A percentile compares a stretch with the other conserved stretches of the same genome.
phyloP scores from a whole-genome alignment of 768 basidiomycete genomes.

The Daedaleopsis nitida region DNA sequence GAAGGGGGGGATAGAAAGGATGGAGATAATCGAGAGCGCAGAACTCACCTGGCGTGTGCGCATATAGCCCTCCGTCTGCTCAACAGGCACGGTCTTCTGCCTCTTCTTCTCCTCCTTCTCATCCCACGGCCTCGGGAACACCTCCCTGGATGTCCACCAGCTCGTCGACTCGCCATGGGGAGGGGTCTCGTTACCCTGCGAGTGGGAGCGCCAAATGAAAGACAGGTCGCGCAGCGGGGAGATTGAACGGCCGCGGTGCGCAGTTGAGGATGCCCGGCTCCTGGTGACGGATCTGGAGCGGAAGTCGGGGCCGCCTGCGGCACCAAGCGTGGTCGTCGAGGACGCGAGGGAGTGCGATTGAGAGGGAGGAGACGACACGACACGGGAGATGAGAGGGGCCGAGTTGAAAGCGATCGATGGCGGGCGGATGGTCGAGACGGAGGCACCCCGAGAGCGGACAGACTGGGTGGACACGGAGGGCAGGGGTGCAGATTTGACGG shows the following conservation, averaged over 20 bases:
- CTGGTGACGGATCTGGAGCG: slow-evolving; percentile 17
- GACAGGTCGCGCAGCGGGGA: slow-evolving; percentile 23
- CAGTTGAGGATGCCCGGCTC: not conserved
- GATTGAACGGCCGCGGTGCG: slow-evolving; percentile 6
- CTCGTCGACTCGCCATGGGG: slow-evolving; percentile 23
- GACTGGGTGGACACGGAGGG: no score
- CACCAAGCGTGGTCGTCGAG: slow-evolving; percentile 6
- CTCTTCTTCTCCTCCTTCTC: slow-evolving; percentile 27
- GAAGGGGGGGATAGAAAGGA: no score
- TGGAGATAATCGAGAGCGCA: not conserved
- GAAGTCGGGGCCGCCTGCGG: slow-evolving; percentile 3
- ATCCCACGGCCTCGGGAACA: slow-evolving; percentile 28
- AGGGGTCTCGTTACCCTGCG: slow-evolving; percentile 9
- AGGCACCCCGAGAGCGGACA: slow-evolving; percentile 15
- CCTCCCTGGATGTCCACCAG: slow-evolving; percentile 27
- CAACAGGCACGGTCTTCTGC: slow-evolving; percentile 27
- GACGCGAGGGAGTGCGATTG: slow-evolving; percentile 5
- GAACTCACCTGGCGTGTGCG: slow-evolving; percentile 30
- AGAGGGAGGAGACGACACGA: slow-evolving; percentile 15
- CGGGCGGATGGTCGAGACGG: slow-evolving; percentile 25
- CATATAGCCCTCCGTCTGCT: slow-evolving; percentile 31
- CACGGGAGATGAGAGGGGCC: slow-evolving; percentile 9
- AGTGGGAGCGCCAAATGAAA: slow-evolving; percentile 13
- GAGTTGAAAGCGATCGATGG: slow-evolving; percentile 23
- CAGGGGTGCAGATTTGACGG: no score